These are phyloP conservation scores for Candida tallmaniae DNA, from an alignment of 805 yeast genomes.

Conservation along the genomic window DNA sequence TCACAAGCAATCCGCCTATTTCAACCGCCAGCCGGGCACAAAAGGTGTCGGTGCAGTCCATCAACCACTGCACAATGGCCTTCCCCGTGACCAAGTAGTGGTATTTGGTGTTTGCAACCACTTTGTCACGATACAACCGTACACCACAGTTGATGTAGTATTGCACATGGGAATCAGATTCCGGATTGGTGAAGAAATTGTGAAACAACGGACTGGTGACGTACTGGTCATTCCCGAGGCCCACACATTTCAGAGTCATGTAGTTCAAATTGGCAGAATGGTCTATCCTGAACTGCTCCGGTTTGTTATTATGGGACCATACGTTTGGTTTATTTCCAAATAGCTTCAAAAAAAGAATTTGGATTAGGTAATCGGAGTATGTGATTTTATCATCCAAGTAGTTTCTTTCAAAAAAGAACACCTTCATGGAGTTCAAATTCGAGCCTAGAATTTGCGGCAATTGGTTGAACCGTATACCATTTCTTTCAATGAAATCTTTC, in stretches of 20 bases:
- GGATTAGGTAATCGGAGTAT: slow-evolving; percentile 60
- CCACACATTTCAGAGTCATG: background rate
- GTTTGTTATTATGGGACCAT: slow-evolving; percentile 56
- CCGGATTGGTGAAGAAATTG: slow-evolving; percentile 81
- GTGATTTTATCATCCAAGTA: slow-evolving; percentile 52
- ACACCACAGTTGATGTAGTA: slow-evolving; percentile 73
- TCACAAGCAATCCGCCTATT: slow-evolving; percentile 48
- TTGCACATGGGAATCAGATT: slow-evolving; percentile 75
- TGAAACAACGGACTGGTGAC: slow-evolving; percentile 63
- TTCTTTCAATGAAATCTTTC: slow-evolving; percentile 51
- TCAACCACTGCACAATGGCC: slow-evolving; percentile 78
- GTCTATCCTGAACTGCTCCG: slow-evolving; percentile 16
- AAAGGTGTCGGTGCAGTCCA: slow-evolving; percentile 81
- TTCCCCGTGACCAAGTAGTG: slow-evolving; percentile 66
- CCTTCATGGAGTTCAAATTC: slow-evolving; percentile 63
- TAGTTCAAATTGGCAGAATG: slow-evolving; percentile 4
- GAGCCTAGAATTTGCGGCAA: slow-evolving; percentile 50
- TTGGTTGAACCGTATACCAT: slow-evolving; percentile 43
- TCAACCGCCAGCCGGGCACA: slow-evolving; percentile 48
- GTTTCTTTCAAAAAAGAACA: slow-evolving; percentile 65
- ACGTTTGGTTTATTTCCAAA: slow-evolving; percentile 67
- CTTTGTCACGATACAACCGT: slow-evolving; percentile 46
- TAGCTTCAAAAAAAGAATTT: slow-evolving; percentile 55
- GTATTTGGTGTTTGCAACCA: slow-evolving; percentile 20
- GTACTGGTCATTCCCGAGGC: background rate